Conservation (phyloP, 73 alveolate species). For the Strombidium stylifer region DNA sequence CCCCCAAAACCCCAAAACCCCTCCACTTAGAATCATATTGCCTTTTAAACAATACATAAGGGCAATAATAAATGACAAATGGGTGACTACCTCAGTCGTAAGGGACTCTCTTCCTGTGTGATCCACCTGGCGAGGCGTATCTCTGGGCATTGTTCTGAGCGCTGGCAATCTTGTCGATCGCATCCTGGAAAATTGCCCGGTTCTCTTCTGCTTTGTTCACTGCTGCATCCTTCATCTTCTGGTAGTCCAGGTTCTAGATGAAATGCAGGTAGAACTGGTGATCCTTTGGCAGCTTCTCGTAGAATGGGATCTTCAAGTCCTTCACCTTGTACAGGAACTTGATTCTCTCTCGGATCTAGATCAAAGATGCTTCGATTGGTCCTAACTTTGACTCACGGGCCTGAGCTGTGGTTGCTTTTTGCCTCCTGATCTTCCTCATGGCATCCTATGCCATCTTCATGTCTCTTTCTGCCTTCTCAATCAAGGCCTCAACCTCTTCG, state of each 20-base stretch:
- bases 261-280: slow-evolving; percentile 33
- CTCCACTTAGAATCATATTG: no score
- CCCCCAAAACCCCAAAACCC: no score
- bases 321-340: background rate
- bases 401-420: slow-evolving; percentile 23
- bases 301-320: slow-evolving; percentile 28
- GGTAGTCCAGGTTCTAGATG: slow-evolving; percentile 22
- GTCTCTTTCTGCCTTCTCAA: slow-evolving; percentile 40
- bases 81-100: no score
- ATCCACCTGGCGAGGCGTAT: no score
- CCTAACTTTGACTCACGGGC: slow-evolving; percentile 14
- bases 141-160: no score
- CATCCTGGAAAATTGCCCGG: slow-evolving; percentile 9
- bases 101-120: no score
- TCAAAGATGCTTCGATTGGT: slow-evolving; percentile 16
- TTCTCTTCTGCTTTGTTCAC: slow-evolving; percentile 7
- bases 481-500: slow-evolving; percentile 34
- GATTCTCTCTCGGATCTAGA: slow-evolving; percentile 11
- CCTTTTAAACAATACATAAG: no score
- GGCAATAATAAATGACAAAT: no score
- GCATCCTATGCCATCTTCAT: slow-evolving; percentile 7
- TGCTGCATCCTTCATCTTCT: slow-evolving; percentile 29
- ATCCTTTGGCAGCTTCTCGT: slow-evolving; percentile 50
- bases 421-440: slow-evolving; percentile 11
- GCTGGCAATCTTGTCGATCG: no score